These are phyloP conservation scores for Meyerozyma athensensis DNA, from an alignment of 1,139 yeast genomes.

Conservation along the genomic window DNA sequence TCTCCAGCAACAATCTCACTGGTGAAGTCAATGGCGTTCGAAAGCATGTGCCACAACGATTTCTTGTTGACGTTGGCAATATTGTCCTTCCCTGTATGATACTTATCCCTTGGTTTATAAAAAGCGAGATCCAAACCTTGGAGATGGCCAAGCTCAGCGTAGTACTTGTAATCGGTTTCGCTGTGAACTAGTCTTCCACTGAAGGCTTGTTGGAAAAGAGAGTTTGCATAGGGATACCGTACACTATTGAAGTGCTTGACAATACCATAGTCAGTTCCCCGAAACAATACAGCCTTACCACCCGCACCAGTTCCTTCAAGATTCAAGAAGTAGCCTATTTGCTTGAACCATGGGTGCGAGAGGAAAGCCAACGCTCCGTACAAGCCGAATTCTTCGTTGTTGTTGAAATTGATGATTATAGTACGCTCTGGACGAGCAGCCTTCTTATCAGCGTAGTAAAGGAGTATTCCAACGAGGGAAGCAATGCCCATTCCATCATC, in stretches of 20 bases:
- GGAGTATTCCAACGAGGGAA: slow-evolving; percentile 66
- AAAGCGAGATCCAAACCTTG: slow-evolving; percentile 75
- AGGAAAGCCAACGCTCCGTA: slow-evolving; percentile 78
- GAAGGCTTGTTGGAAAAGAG: slow-evolving; percentile 80
- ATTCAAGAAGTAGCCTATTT: slow-evolving; percentile 66
- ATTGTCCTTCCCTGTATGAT: slow-evolving; percentile 75
- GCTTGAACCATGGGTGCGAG: slow-evolving; percentile 67
- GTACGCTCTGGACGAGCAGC: slow-evolving; percentile 61
- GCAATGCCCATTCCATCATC: slow-evolving; percentile 96
- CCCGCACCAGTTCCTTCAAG: slow-evolving; percentile 97
- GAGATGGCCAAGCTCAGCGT: slow-evolving; percentile 54
- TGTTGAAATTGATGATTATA: slow-evolving; percentile 78
- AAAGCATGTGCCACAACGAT: slow-evolving; percentile 80
- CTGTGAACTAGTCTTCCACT: slow-evolving; percentile 66
- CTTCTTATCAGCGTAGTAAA: slow-evolving; percentile 37
- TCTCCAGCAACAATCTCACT: slow-evolving; percentile 35
- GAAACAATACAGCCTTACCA: slow-evolving; percentile 76
- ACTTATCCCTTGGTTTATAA: slow-evolving; percentile 69
- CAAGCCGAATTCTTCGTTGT: slow-evolving; percentile 86
- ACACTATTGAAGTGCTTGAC: slow-evolving; percentile 41
- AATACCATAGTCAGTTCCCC: slow-evolving; percentile 77
- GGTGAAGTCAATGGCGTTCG: slow-evolving; percentile 58
- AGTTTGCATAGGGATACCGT: slow-evolving; percentile 71
- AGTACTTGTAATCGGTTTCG: slow-evolving; percentile 82
- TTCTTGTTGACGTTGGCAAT: slow-evolving; percentile 58